Evolutionary conservation across 441 rosid species (phyloP).

Genomic region (Hypseocharis bilobata): DNA sequence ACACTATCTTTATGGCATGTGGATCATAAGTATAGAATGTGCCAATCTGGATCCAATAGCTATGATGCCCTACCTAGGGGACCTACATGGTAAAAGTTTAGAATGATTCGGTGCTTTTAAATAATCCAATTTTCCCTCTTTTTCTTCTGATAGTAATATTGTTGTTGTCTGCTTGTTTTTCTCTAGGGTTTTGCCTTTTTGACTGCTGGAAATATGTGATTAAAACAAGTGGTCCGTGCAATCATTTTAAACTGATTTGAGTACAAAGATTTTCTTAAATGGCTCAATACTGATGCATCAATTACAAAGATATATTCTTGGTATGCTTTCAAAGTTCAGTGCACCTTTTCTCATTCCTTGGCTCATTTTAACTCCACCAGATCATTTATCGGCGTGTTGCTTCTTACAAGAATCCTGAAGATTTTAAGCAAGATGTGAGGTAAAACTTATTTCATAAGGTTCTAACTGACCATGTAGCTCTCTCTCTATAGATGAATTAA

Average conservation of each 20-base stretch:
- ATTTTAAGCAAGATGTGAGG: conserved; percentile 65
- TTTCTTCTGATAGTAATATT: conserved; percentile 4
- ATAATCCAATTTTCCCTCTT: not conserved
- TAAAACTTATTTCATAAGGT: conserved; percentile 24
- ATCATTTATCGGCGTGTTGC: conserved; percentile 57
- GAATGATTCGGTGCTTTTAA: not conserved
- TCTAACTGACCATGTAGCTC: not conserved
- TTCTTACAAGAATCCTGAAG: conserved; percentile 54
- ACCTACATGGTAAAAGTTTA: not conserved
- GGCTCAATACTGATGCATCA: not conserved
- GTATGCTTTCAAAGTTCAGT: not conserved
- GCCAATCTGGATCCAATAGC: too few relatives aligned
- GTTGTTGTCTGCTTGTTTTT: not conserved
- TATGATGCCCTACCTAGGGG: not conserved
- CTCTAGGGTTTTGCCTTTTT: too few relatives aligned
- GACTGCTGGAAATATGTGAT: too few relatives aligned
- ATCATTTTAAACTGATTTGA: not conserved
- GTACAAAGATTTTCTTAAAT: not conserved
- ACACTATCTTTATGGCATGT: too few relatives aligned
- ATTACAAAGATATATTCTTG: not conserved
- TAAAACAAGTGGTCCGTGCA: not conserved
- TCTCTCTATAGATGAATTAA: too few relatives aligned
- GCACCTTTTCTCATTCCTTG: conserved; percentile 14
- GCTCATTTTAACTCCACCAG: conserved; percentile 31
- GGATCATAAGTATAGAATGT: too few relatives aligned